Evolutionary conservation across 2,329 filamentous ascomycete genomes (phyloP), one percentile per base, ranked within the genome.

Genomic region (Massarina eburnea): DNA sequence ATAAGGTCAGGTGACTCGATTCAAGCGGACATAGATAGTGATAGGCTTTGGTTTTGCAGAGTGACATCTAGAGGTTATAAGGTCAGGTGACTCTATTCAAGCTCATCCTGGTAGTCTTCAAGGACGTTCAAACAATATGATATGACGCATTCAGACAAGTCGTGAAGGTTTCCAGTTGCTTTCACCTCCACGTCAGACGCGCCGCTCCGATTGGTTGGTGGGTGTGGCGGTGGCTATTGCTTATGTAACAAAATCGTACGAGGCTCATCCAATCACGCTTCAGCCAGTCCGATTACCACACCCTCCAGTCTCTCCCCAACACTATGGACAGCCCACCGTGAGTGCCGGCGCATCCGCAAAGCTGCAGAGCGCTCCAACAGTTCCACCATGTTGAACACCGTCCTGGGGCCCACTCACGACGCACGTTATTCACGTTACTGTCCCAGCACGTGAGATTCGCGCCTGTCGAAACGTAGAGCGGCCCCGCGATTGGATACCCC

Each of bases 341-440:
- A 41, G 5, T 17, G 27, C 15, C 32, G 22, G 21, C 32, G n/a
- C n/a, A n/a, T n/a, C n/a, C n/a, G n/a, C n/a, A n/a, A n/a, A n/a
- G n/a, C n/a, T n/a, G n/a, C n/a, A 19, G 22, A 12, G n/a, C 46
- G 39, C 26, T 33, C 8, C 39, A 21, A 7, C 29, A 24, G 8
- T 43, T 17, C 43, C 48, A 53, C 49, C 52, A 61, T 62, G 61
- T 48, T 43, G 46, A 54, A 39, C 22, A 29, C 41, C 39, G 44
- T 17, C 27, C 17, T 38, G n/a, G 37, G 41, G 48, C 47, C 49
- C 49, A 54, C 46, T 19, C 46, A 52, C 45, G 8, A 10, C 39
- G 8, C 18, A 34, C 6, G 18, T 26, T 15, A 24, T 27, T n/a
- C 18, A 34, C 6, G 18, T 26, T 15, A 24, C 35, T 19, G 38